Conservation (phyloP, 73 alveolate species). For the Blepharisma japonicum region DNA sequence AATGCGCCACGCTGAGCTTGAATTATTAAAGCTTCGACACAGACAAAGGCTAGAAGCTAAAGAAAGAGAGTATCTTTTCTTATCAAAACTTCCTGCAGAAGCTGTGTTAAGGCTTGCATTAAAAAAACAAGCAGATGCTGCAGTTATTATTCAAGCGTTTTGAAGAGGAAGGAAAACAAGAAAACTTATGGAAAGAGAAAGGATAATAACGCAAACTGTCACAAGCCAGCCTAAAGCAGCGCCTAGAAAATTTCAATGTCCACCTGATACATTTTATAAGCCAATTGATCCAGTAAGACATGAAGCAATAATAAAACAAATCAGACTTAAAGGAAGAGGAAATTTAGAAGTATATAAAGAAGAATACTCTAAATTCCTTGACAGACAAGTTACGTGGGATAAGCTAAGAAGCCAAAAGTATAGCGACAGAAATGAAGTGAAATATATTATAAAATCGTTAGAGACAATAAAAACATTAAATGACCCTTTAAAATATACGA, state of each 20-base stretch:
- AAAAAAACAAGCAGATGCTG: conserved; percentile 13
- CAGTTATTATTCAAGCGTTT: conserved; percentile 14
- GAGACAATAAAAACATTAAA: background rate
- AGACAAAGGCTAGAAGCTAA: conserved; percentile 26
- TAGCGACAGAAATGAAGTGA: background rate
- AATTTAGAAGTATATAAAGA: conserved; percentile 40
- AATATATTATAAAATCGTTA: background rate
- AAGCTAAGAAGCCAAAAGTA: conserved; percentile 26
- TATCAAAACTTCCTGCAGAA: conserved; percentile 24
- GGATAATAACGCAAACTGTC: background rate
- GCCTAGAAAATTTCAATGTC: background rate
- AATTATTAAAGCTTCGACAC: background rate
- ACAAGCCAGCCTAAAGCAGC: background rate
- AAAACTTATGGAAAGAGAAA: background rate
- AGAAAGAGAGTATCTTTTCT: conserved; percentile 28
- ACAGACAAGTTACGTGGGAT: conserved; percentile 39
- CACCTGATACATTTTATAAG: conserved; percentile 15
- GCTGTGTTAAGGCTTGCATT: background rate
- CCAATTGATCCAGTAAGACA: background rate
- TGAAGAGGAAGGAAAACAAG: conserved; percentile 1
- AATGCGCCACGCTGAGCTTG: background rate
- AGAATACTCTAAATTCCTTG: conserved; percentile 36
- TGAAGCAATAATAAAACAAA: background rate
- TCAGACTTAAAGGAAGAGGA: conserved; percentile 43
- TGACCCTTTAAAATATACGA: background rate